Evolutionary conservation across 805 yeast species (phyloP).

Genomic region (Spathaspora gorwiae): DNA sequence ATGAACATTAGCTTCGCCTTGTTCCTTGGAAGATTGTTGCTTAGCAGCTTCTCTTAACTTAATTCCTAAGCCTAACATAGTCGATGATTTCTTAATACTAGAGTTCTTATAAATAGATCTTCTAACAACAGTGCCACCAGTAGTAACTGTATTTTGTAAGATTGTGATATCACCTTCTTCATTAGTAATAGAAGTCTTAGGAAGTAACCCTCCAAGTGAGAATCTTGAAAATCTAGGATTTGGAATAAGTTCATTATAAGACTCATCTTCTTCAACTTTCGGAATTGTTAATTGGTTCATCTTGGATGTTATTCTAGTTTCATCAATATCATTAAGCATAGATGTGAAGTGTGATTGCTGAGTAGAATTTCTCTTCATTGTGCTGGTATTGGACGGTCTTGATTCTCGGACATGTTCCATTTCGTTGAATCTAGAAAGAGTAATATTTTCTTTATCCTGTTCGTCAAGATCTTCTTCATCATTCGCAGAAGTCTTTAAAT

Average conservation of each 20-base stretch:
- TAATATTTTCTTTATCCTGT: slow-evolving; percentile 12
- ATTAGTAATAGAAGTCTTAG: slow-evolving; percentile 7
- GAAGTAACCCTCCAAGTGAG: slow-evolving; percentile 36
- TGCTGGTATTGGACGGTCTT: slow-evolving; percentile 1
- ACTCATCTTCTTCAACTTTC: background rate
- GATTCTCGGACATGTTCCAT: slow-evolving; percentile 8
- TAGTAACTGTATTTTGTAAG: slow-evolving; percentile 9
- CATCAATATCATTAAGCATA: slow-evolving; percentile 18
- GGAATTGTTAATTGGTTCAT: background rate
- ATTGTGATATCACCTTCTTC: slow-evolving; percentile 12
- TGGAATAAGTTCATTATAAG: slow-evolving; percentile 17
- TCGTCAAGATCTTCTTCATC: background rate
- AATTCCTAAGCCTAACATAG: slow-evolving; percentile 27
- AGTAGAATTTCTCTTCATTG: slow-evolving; percentile 3
- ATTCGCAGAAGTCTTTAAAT: slow-evolving; percentile 8
- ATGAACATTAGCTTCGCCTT: background rate
- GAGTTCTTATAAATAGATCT: slow-evolving; percentile 5
- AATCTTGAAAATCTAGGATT: slow-evolving; percentile 41
- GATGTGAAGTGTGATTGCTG: slow-evolving; percentile 15
- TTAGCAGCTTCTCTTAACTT: slow-evolving; percentile 5
- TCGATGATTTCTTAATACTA: slow-evolving; percentile 7
- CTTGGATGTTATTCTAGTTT: slow-evolving; percentile 6
- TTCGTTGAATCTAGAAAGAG: slow-evolving; percentile 12
- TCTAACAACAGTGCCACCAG: slow-evolving; percentile 17
- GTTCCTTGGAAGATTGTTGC: background rate